Evolutionary conservation across 306 rosid genomes (phyloP), one percentile per base, ranked within the genome.

Genomic region (Crotalaria pallida): DNA sequence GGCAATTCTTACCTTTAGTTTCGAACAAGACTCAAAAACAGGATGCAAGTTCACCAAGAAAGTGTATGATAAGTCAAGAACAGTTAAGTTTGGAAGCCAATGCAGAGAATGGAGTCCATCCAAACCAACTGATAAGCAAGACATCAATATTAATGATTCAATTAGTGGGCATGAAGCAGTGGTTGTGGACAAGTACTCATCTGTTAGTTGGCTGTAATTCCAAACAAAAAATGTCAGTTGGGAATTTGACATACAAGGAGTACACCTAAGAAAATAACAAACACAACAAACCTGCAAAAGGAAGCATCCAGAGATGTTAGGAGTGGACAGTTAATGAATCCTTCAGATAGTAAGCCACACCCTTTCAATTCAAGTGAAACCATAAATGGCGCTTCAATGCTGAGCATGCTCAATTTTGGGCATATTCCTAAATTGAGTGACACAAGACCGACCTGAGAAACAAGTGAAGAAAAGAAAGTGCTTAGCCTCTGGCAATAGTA

Each of bases 1-100:
- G 23, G 45, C 62, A 65, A 57, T 21, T 34, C 79, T 78, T 81
- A 78, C 97, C 97, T 85, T 80, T 5, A 91, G 81, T 65, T 87
- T 85, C 29, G 78, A 62, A 74, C 97, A 91, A 58, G 89, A 91
- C 58, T 91, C 86, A 51, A 88, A 91, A 53, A 91, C 89, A 61
- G 97, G 96, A 70, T 79, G 86, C 87, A 91, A 82, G 64, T 73
- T 85, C 80, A 71, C 79, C 83, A 91, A 80, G 85, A 85, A 84
- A 16, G 97, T 91, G 82, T 91, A 88, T 41, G 97, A 91, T 65
- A 91, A 85, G 74, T 91, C 97, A 10, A 91, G 97, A 64, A 84
- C 56, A 31, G 80, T 83, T 82, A 91, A 78, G 58, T 75, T 81
- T 31, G 77, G 80, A 73, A 91, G 96, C 60, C 81, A 73, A 38